These are phyloP conservation scores for Penicillium sp. DNA, from an alignment of 2,329 filamentous ascomycete species.

Conservation along the genomic window DNA sequence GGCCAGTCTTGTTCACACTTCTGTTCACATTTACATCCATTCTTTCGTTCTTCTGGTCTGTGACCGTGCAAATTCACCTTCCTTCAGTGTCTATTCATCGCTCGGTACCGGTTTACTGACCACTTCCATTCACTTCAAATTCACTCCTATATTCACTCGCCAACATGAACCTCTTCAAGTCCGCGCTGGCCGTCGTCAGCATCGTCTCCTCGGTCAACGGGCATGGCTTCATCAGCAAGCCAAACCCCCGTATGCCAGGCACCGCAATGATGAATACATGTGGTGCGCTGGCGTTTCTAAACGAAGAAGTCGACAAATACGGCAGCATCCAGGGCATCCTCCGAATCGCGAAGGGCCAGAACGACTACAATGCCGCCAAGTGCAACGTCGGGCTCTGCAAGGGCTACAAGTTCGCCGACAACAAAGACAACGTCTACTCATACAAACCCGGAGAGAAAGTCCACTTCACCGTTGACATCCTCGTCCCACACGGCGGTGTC, in stretches of 20 bases:
- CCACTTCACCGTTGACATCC: slow-evolving; percentile 44
- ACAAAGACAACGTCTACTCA: slow-evolving; percentile 50
- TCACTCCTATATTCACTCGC: slow-evolving; percentile 29
- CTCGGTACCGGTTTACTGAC: slow-evolving; percentile 23
- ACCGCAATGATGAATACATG: slow-evolving; percentile 51
- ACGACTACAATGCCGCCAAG: slow-evolving; percentile 46
- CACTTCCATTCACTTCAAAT: slow-evolving; percentile 18
- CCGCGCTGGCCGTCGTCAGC: slow-evolving; percentile 44
- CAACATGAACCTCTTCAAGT: slow-evolving; percentile 39
- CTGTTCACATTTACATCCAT: slow-evolving; percentile 13
- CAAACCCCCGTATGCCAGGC: slow-evolving; percentile 50
- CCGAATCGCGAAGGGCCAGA: slow-evolving; percentile 48
- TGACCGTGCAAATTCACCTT: slow-evolving; percentile 17
- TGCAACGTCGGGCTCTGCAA: slow-evolving; percentile 58
- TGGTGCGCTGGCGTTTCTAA: slow-evolving; percentile 53
- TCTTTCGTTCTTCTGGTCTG: slow-evolving; percentile 22
- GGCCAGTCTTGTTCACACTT: slow-evolving; percentile 18
- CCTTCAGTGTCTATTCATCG: slow-evolving; percentile 15
- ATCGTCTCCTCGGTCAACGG: slow-evolving; percentile 48
- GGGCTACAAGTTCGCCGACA: slow-evolving; percentile 56
- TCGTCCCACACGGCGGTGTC: slow-evolving; percentile 47
- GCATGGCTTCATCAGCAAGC: slow-evolving; percentile 53
- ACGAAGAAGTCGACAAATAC: slow-evolving; percentile 52
- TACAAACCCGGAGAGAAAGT: slow-evolving; percentile 50
- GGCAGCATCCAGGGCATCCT: slow-evolving; percentile 57